Evolutionary conservation across 352 stramenopile genomes (phyloP), one percentile per base, ranked within the genome.

Genomic region (Pythium sukuiense): DNA sequence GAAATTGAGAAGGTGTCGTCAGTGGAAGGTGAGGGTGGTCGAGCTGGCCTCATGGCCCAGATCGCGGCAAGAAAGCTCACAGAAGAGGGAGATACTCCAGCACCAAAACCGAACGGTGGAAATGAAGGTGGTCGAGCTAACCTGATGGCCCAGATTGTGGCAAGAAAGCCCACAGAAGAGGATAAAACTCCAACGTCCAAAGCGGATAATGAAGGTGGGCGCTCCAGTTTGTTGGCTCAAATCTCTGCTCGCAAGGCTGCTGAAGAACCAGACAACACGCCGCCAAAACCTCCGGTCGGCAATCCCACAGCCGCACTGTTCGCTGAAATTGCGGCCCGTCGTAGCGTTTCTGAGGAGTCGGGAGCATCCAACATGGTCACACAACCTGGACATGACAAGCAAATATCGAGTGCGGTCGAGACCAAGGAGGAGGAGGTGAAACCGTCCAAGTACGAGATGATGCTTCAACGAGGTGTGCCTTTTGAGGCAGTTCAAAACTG

Each of bases 401-500:
- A 13, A 46, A 6, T 18, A 52, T 9, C 26, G 24, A 55, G 13
- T 20, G 26, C 20, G 24, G 14, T 55, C 20, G 48, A 55, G n/a
- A 52, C 7, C 45, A 62, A 43, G 6, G 2, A 20, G 2, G 20
- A 24, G 8, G 55, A 49, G 6, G 26, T 8, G 27, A 63, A 55
- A 5, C 41, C 39, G 16, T 46, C 46, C 3, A 92, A 90, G 63
- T 89, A 92, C 55, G 63, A 74, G 52, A 65, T 74, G 59, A 90
- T 92, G 85, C 66, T 90, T 11, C 79, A 88, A 67, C 73, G 71
- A 39, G 85, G 85, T 29, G 83, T 92, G 24, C 81, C 83, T 12
- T 88, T 89, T 52, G 77, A 85, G 61, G 85, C 80, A 1, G 82
- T 88, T 58, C 80, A 87, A 59, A 91, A 86, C 59, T 90, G 82